Conservation (phyloP, 257 asterid genomes). For the Eucommia ulmoides region DNA sequence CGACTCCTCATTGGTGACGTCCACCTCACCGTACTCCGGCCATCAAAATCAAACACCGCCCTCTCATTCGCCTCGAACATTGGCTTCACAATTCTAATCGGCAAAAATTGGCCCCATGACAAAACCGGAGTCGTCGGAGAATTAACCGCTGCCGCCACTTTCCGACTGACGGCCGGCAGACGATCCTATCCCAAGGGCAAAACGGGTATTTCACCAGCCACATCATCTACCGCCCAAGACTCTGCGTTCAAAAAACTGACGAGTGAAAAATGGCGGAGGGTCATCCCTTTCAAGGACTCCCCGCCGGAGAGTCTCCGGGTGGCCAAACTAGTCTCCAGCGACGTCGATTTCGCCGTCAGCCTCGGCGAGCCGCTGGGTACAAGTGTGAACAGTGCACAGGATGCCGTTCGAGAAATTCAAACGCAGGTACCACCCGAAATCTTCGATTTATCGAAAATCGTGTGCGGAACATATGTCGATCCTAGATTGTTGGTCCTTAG, state of each 20-base stretch:
- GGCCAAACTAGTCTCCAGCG: conserved; percentile 51
- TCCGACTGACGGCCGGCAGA: conserved; percentile 72
- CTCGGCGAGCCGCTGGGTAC: conserved; percentile 40
- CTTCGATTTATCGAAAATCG: conserved; percentile 65
- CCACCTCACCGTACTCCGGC: conserved; percentile 40
- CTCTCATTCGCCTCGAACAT: conserved; percentile 53
- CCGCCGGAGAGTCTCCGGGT: conserved; percentile 86
- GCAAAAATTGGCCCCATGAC: conserved; percentile 64
- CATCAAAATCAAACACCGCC: conserved; percentile 37
- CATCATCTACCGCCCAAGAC: conserved; percentile 30
- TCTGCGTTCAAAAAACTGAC: conserved; percentile 39
- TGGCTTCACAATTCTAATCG: conserved; percentile 49
- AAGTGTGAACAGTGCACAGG: conserved; percentile 29
- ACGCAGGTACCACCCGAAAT: conserved; percentile 72
- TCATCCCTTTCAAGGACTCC: conserved; percentile 43
- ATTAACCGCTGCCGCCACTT: conserved; percentile 33
- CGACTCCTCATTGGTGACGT: conserved; percentile 71
- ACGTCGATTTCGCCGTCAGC: conserved; percentile 46
- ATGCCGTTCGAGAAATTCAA: conserved; percentile 49
- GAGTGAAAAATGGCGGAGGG: conserved; percentile 66
- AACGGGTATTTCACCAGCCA: conserved; percentile 17
- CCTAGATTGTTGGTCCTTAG: conserved; percentile 67
- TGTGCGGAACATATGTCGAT: conserved; percentile 81
- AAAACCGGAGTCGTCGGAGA: conserved; percentile 60
- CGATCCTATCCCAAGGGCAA: conserved; percentile 60